Evolutionary conservation across 1,139 yeast species (phyloP), one percentile per base, ranked within the genome.

Genomic region (Debaryomyces sp.): DNA sequence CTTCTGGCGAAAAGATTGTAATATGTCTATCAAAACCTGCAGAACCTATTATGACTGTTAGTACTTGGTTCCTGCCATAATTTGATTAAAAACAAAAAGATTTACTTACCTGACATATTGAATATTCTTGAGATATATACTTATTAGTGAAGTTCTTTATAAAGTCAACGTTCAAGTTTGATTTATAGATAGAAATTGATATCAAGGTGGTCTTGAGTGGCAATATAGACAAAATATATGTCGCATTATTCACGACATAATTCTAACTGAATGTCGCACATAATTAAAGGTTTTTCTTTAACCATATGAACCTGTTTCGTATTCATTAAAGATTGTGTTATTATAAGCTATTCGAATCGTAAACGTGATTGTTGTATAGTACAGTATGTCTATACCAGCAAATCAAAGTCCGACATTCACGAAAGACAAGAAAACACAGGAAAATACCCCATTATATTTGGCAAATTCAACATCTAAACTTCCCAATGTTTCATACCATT

Each of bases 21-120:
- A 94, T 94, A 71, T 94, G 99, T 77, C 99, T 88, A 75, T 94
- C 99, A 69, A 92, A 94, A 49, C 98, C 99, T 33, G 98, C 91
- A 53, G 91, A 84, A 55, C 80, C 83, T 71, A 30, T 40, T 15
- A 39, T 13, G 15, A 10, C 34, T 3, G 60, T 60, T 58, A 56
- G 60, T 56, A 50, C 8, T 6, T 15, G 17, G n/a, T 22, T 29
- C 12, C 8, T 18, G 7, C 4, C 12, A 18, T 6, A 37, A 22
- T 17, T 13, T 24, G 12, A 13, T 4, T 17, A 21, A 23, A n/a
- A 37, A 37, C 17, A 23, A 37, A 37, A 4, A 12, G 22, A 13
- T 13, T 18, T 41, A 54, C 57, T 34, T 55, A 54, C 57, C 47
- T 45, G 58, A 53, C 58, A 54, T 54, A 41, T 39, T 48, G 35